phyloP scores from a whole-genome alignment of 2,329 filamentous ascomycete species.

The Fusarium torulosum region DNA sequence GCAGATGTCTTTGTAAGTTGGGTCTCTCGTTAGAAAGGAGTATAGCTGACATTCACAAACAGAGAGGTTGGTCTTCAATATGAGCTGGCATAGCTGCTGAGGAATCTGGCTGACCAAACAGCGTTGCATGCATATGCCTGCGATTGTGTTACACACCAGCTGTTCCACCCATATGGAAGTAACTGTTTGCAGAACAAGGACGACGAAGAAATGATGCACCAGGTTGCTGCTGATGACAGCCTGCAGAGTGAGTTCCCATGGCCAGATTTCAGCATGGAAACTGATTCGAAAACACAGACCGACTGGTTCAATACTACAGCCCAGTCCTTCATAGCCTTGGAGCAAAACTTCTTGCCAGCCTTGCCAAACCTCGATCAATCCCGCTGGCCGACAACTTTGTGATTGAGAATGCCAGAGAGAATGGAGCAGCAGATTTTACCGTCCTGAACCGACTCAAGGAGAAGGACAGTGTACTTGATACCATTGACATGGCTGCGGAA shows the following conservation, averaged over 20 bases:
- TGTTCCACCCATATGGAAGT: slow-evolving; percentile 76
- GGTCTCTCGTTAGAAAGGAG: background rate
- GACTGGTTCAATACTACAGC: slow-evolving; percentile 69
- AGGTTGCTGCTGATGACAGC: slow-evolving; percentile 76
- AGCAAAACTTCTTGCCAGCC: slow-evolving; percentile 59
- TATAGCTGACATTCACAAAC: slow-evolving; percentile 22
- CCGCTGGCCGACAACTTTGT: slow-evolving; percentile 72
- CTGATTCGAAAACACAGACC: slow-evolving; percentile 59
- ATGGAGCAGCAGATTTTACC: slow-evolving; percentile 65
- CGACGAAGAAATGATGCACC: slow-evolving; percentile 76
- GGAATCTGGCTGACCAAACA: slow-evolving; percentile 40
- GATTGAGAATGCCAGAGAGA: slow-evolving; percentile 61
- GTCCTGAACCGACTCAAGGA: slow-evolving; percentile 70
- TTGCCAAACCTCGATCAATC: slow-evolving; percentile 67
- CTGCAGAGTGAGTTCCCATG: slow-evolving; percentile 67
- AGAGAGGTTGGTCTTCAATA: slow-evolving; percentile 50
- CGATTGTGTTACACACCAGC: slow-evolving; percentile 75
- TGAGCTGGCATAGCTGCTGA: background rate
- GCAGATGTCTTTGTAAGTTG: slow-evolving; percentile 71
- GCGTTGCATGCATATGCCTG: slow-evolving; percentile 75
- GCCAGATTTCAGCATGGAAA: background rate
- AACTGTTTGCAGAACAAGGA: slow-evolving; percentile 66
- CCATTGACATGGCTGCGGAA: slow-evolving; percentile 72
- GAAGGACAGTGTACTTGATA: slow-evolving; percentile 61
- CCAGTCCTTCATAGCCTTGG: slow-evolving; percentile 64